A percentile compares a stretch with the other conserved stretches of the same genome.
These are phyloP conservation scores for Aspergillus cejpii DNA, from an alignment of 2,329 filamentous ascomycete species.

Conservation along the genomic window DNA sequence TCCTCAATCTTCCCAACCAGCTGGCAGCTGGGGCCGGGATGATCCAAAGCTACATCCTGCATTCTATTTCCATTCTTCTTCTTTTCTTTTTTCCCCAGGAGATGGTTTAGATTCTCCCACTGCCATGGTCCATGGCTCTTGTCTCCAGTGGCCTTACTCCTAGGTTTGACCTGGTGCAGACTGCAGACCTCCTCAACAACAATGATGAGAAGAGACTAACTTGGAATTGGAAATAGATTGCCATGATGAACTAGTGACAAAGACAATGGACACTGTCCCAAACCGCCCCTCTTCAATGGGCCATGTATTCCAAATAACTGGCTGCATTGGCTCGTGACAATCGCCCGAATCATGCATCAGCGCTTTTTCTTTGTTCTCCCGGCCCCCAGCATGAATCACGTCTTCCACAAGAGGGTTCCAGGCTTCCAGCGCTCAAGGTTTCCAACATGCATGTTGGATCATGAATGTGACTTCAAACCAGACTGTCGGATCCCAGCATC, in stretches of 20 bases:
- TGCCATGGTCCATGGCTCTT: no score
- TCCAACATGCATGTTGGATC: slow-evolving; percentile 5
- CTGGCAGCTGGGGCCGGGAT: neutral
- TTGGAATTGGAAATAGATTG: no score
- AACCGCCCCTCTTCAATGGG: no score
- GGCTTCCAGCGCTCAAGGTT: neutral
- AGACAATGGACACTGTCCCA: no score
- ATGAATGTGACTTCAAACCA: slow-evolving; percentile 13
- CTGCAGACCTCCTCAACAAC: no score
- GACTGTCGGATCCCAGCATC: slow-evolving; percentile 9
- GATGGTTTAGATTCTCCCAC: neutral
- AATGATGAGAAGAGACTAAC: no score
- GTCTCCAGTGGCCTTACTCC: no score
- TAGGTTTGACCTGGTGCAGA: no score
- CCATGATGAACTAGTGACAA: no score
- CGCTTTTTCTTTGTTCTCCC: neutral
- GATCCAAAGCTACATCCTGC: neutral
- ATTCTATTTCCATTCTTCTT: neutral
- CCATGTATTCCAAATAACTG: no score
- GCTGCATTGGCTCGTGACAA: neutral
- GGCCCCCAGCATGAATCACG: neutral
- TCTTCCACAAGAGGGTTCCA: neutral
- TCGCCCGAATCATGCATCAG: neutral
- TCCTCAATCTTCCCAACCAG: neutral
- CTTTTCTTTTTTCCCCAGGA: neutral